Base-by-base conservation (phyloP, 192 early-diverging fungal species). In the Coemansia sp. region DNA sequence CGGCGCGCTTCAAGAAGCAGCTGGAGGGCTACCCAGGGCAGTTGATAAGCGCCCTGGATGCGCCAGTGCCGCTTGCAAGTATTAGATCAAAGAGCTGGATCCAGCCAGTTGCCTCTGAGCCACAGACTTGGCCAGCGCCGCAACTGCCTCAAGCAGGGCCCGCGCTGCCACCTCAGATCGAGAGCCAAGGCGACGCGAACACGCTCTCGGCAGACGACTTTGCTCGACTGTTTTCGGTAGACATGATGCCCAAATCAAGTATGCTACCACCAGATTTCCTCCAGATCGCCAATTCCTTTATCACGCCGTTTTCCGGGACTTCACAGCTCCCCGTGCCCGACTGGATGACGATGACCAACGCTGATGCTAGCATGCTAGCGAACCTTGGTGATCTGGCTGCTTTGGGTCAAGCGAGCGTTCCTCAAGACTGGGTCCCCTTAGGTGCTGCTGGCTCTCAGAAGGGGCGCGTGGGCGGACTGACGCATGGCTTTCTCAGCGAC, bases 1-100 rank as follows among this genome's bases (percentile, higher is more conserved):
- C 80, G 10, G 53, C 68, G 61, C 74, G 80, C 20, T 82, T 81
- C 67, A 81, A 76, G 19, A 75, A 71, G 56, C 78, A 81, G 63
- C 65, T 81, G 11, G 70, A 75, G 41, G 62, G 27, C 0, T 57
- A 62, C 39, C 68, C 71, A 19, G 60, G 62, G 5, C 65, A 60
- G 9, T 70, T 68, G 20, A 63, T 79, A 54, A 56, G 49, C 38
- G 64, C 63, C 12, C 67, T 73, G 45, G 11, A 64, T 2, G 53
- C 27, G 6, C 71, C 77, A 2, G 64, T 74, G 10, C 37, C 60
- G 25, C 60, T 73, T 29, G 12, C 63, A n/a, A 64, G 14, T 24
- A 27, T 25, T 53, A 29, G 25, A 14, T 24, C 49, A 0, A 25
- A 53, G 27, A 15, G 15, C 49, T 29, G 49, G 49, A 14, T 24